Percentiles rank a stretch among this genome's conserved stretches.
Conservation (phyloP, 176 grass and related monocot genomes). For the barley (Hordeum vulgare) region MorexV3_pseudomolecules_assembly NC_058520.1:41037582-41038081, state of each 20-base stretch:
- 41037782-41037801: neutral
- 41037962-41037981: neutral
- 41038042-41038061: conserved; percentile 78
- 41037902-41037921: neutral
- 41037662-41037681: neutral
- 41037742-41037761: neutral
- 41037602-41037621: neutral
- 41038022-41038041: neutral
- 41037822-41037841: neutral
- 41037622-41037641: conserved; percentile 6
- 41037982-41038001: neutral
- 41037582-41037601: conserved; percentile 1
- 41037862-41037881: conserved; percentile 12
- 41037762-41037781: neutral
- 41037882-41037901: neutral
- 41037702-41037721: no score
- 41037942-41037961: neutral
- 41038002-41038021: neutral
- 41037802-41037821: conserved; percentile 14
- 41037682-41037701: no score
- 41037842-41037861: neutral
- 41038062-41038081: conserved; percentile 87
- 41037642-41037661: neutral
- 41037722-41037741: conserved; percentile 1
- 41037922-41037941: neutral